Base-by-base conservation (phyloP, 805 yeast species). In the Torulaspora franciscae region DNA sequence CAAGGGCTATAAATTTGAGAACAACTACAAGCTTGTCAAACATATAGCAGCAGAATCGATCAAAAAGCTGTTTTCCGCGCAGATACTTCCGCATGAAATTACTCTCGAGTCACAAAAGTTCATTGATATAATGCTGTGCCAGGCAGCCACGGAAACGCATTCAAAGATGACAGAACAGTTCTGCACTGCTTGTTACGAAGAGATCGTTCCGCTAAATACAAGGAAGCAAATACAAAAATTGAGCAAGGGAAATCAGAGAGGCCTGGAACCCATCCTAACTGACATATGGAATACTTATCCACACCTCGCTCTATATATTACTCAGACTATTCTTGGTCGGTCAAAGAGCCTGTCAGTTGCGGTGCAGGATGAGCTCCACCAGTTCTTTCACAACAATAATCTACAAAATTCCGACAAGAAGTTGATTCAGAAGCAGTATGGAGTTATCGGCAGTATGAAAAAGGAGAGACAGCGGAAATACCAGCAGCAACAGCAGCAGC, bases 401-500 rank as follows among this genome's bases (percentile, higher is more conserved):
- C 40, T 61, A 22, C 33, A 40, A 13, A 48, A 49, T 10, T 46
- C 64, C 7, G 32, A 28, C 3, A 52, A 59, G 37, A 42, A 38
- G 26, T 49, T 43, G 19, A 46, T 61, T 7, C 48, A 40, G 19
- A 43, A 52, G 45, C 57, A 57, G 70, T 47, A 74, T 68, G 57
- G 64, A 54, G 30, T 58, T 52, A 39, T 75, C 10, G 65, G 61
- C 14, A 61, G 63, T 8, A 56, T 60, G 29, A 54, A 65, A 38
- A 66, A 66, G 24, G 66, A 62, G 26, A 67, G 62, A 37, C 70
- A 66, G 37, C 73, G 71, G 38, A 72, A 69, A 22, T 71, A 69
- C 27, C 73, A 72, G 23, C 76, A 72, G 30, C 76, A 74, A 30
- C 77, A 71, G 14, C 74, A 73, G 35, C 74, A 70, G 13, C 74